Evolutionary conservation across 129 eudicot species (phyloP), one percentile per base, ranked within the genome.

Genomic region (Oenanthe sinensis): DNA sequence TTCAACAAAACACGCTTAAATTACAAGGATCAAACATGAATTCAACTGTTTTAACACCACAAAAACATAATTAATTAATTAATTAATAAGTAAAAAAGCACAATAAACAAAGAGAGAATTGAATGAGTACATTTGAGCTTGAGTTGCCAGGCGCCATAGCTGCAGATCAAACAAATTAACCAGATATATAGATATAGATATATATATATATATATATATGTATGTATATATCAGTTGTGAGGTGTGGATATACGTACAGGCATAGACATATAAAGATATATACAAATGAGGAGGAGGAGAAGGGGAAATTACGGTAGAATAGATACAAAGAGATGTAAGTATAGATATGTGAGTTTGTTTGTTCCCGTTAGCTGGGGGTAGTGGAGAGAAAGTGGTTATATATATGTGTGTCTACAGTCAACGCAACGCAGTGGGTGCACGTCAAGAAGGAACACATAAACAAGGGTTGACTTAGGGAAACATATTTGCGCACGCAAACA

Each of bases 91-190:
- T 8, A 40, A 80, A 16, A 5, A 54, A 74, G 54, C 12, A 50
- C 42, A 44, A 26, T 0, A n/a, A 37, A n/a, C 8, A 0, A 6
- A 8, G 20, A n/a, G 9, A 10, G 4, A 28, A 47, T 46, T 15
- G 26, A 24, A 24, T 62, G 2, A 68, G 8, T 82, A 85, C 88
- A 82, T 79, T 80, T 49, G 88, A 74, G 80, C 22, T 73, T 75
- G 74, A 68, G 75, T 70, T 74, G 24, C 81, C 75, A 1, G 79
- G 86, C 16, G 78, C 79, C 88, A 85, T 82, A 62, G 84, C 46
- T 48, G 45, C 4, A 16, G 52, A 39, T n/a, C 52, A 71, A 71
- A 42, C 0, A 33, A 67, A 67, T 30, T 40, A 65, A 28, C 1
- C 12, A 55, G 28, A 55, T 22, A 33, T 33, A 33, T 33, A 58